A percentile compares a stretch with the other conserved stretches of the same genome.
phyloP scores from a whole-genome alignment of 73 alveolate genomes.

The Paraurostyla sp. region DNA sequence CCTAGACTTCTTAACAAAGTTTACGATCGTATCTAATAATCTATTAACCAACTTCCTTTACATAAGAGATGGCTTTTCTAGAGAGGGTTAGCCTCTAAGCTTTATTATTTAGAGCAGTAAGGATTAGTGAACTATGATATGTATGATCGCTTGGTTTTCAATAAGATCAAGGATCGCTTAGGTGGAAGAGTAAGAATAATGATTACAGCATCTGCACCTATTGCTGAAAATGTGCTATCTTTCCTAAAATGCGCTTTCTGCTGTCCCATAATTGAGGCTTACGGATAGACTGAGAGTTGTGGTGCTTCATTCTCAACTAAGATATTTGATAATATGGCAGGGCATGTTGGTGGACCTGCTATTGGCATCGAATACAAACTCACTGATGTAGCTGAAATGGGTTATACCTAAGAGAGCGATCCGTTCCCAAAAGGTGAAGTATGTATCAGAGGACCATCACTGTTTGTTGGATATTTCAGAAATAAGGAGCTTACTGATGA shows the following conservation, averaged over 20 bases:
- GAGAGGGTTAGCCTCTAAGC: conserved; percentile 67
- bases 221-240: conserved; percentile 70
- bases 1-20: conserved; percentile 80
- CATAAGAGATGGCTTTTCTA: conserved; percentile 52
- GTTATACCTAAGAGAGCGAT: conserved; percentile 59
- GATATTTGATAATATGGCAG: conserved; percentile 67
- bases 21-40: conserved; percentile 45
- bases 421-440: conserved; percentile 89
- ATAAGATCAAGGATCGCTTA: conserved; percentile 68
- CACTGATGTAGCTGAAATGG: conserved; percentile 85
- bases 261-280: conserved; percentile 86
- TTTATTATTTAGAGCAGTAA: background rate
- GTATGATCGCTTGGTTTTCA: conserved; percentile 76
- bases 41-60: conserved; percentile 5
- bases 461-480: conserved; percentile 82
- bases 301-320: conserved; percentile 77
- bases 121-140: conserved; percentile 67
- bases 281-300: conserved; percentile 89
- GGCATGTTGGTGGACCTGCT: conserved; percentile 91
- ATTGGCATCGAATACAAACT: conserved; percentile 80
- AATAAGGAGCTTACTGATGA: conserved; percentile 71
- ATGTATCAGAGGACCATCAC: conserved; percentile 81
- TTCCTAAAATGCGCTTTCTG: conserved; percentile 78
- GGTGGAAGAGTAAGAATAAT: conserved; percentile 86
- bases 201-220: conserved; percentile 90